phyloP scores from a whole-genome alignment of 2,329 filamentous ascomycete species.

The Chaetoscypha palmicola region DNA sequence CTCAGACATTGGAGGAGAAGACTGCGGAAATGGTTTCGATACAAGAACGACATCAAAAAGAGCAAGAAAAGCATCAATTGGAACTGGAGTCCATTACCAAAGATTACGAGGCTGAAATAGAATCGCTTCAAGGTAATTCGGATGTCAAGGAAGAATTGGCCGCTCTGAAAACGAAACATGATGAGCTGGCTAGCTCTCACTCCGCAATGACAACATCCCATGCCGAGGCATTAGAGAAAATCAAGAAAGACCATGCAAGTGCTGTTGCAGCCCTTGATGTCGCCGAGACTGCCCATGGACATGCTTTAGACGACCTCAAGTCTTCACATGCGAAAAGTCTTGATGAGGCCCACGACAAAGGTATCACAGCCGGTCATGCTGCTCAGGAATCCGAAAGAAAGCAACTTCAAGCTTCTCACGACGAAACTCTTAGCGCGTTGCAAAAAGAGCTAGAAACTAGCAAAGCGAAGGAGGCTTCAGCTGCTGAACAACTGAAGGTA shows the following conservation, averaged over 20 bases:
- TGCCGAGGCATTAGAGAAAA: constrained; percentile 12
- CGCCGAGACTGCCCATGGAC: constrained; percentile 47
- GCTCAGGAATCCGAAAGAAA: constrained; percentile 45
- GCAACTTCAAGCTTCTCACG: constrained; percentile 46
- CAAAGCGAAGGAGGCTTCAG: constrained; percentile 15
- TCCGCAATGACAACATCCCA: constrained; percentile 7
- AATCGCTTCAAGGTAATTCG: constrained; percentile 54
- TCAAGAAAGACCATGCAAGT: constrained; percentile 25
- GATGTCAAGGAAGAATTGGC: constrained; percentile 59
- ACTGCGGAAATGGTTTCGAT: constrained; percentile 37
- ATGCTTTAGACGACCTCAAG: constrained; percentile 47
- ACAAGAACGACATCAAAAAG: constrained; percentile 47
- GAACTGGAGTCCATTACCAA: constrained; percentile 52
- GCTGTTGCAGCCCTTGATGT: constrained; percentile 32
- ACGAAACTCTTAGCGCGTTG: constrained; percentile 35
- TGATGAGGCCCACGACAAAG: constrained; percentile 47
- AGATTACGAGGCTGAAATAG: constrained; percentile 59
- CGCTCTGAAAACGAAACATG: constrained; percentile 51
- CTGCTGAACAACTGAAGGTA: constrained; percentile 24
- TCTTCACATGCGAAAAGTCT: constrained; percentile 53
- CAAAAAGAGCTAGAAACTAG: constrained; percentile 42
- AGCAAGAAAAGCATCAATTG: constrained; percentile 47
- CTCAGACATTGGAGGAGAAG: constrained; percentile 28
- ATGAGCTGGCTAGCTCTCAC: constrained; percentile 28
- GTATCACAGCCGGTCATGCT: constrained; percentile 41